Percentiles rank a stretch among this genome's conserved stretches.
Evolutionary conservation across 345 rosid species (phyloP).

Genomic region (Lagerstroemia speciosa): DNA sequence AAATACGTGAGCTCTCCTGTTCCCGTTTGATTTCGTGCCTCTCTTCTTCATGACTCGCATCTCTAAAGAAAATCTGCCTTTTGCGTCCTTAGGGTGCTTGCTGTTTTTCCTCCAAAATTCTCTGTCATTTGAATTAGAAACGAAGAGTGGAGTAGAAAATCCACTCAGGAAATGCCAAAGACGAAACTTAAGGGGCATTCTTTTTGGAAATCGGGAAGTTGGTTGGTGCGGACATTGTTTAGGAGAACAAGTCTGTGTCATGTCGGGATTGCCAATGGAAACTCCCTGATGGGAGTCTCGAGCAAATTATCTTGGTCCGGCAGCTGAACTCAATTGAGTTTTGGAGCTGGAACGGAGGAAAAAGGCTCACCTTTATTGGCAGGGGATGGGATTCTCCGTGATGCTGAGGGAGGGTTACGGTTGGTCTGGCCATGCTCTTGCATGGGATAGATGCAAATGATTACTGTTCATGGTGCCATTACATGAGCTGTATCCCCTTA

Average conservation of each 20-base stretch:
- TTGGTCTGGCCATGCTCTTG: slow-evolving; percentile 54
- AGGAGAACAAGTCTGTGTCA: neutral
- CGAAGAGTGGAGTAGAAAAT: neutral
- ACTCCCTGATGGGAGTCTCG: neutral
- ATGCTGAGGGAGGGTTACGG: slow-evolving; percentile 9
- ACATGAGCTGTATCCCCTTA: slow-evolving; percentile 78
- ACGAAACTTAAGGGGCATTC: neutral
- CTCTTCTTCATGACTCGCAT: neutral
- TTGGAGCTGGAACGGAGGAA: neutral
- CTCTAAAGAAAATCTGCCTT: neutral
- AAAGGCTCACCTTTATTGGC: neutral
- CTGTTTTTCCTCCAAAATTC: neutral
- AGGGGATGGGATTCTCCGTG: neutral
- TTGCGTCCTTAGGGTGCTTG: neutral
- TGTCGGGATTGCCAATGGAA: neutral
- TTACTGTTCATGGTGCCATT: slow-evolving; percentile 84
- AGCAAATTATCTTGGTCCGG: neutral
- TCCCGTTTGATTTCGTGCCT: neutral
- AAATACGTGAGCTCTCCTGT: slow-evolving; percentile 43
- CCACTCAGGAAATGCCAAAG: neutral
- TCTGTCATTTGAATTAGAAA: neutral
- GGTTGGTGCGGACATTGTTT: neutral
- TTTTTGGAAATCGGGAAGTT: neutral
- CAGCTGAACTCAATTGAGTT: neutral
- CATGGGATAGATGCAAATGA: slow-evolving; percentile 56